Conservation (phyloP, 108 stramenopile species). For the Chaetoceros tenuissimus region DNA sequence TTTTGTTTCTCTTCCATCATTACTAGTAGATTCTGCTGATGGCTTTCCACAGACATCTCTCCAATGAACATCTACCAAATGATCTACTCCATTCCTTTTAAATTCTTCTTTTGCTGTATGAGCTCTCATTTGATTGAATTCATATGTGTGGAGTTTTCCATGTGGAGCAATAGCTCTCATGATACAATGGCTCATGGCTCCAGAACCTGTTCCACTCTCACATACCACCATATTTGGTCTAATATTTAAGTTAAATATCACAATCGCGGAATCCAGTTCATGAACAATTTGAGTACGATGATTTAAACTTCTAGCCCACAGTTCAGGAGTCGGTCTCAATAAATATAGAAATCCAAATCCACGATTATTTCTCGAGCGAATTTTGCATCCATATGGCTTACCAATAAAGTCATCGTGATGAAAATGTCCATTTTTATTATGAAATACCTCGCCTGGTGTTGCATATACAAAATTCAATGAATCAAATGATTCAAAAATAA, state of each 20-base stretch:
- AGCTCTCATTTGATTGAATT: slow-evolving; percentile 85
- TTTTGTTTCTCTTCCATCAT: slow-evolving; percentile 7
- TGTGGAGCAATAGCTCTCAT: slow-evolving; percentile 79
- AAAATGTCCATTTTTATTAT: slow-evolving; percentile 84
- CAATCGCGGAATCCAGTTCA: slow-evolving; percentile 79
- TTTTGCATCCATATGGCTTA: slow-evolving; percentile 76
- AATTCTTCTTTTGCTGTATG: slow-evolving; percentile 79
- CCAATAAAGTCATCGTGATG: slow-evolving; percentile 86
- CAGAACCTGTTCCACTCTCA: slow-evolving; percentile 89
- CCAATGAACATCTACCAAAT: slow-evolving; percentile 66
- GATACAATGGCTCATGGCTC: slow-evolving; percentile 77
- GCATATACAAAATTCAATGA: slow-evolving; percentile 78
- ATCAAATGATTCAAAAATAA: slow-evolving; percentile 81
- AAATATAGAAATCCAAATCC: slow-evolving; percentile 78
- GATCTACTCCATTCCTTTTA: slow-evolving; percentile 55
- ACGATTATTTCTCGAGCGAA: slow-evolving; percentile 58
- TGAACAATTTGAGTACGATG: slow-evolving; percentile 94
- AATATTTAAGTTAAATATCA: slow-evolving; percentile 70
- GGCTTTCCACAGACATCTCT: slow-evolving; percentile 82
- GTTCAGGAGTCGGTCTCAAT: slow-evolving; percentile 84
- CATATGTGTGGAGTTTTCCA: slow-evolving; percentile 87
- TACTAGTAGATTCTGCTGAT: background rate
- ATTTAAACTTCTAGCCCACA: slow-evolving; percentile 76
- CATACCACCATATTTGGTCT: slow-evolving; percentile 81
- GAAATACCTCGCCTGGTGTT: slow-evolving; percentile 47